These are phyloP conservation scores for Phialophora macrospora DNA, from an alignment of 2,329 filamentous ascomycete genomes.

Conservation along the genomic window DNA sequence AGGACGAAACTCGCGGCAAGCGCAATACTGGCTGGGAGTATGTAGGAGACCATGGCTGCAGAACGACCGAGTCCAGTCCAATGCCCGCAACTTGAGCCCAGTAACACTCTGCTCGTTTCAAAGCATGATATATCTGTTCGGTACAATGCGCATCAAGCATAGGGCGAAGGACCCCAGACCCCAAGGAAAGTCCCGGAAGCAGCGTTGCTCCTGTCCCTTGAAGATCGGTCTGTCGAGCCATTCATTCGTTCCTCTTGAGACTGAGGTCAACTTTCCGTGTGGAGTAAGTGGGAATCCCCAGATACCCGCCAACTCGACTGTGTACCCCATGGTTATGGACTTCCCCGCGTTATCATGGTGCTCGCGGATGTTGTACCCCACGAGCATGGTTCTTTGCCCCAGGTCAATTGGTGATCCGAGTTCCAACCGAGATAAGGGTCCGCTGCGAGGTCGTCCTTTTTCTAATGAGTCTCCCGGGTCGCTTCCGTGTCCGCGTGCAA, in stretches of 20 bases:
- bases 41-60: slow-evolving; percentile 6
- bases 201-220: not conserved
- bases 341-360: not conserved
- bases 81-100: not conserved
- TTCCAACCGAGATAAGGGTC: too few species aligned
- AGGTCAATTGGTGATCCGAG: too few species aligned
- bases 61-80: not conserved
- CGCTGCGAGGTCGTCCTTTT: not conserved
- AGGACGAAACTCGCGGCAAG: slow-evolving; percentile 15
- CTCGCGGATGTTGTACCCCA: not conserved
- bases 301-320: not conserved
- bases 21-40: slow-evolving; percentile 3
- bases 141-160: not conserved
- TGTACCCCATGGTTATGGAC: slow-evolving; percentile 2
- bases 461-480: too few species aligned
- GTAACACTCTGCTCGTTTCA: not conserved
- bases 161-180: not conserved
- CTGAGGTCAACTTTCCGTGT: not conserved
- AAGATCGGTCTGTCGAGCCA: not conserved
- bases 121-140: slow-evolving; percentile 3
- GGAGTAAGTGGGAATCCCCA: not conserved
- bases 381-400: not conserved
- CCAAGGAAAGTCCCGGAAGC: not conserved
- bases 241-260: not conserved
- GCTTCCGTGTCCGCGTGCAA: not conserved